Evolutionary conservation across 2,329 filamentous ascomycete genomes (phyloP).

Genomic region (Cladophialophora carrionii): DNA sequence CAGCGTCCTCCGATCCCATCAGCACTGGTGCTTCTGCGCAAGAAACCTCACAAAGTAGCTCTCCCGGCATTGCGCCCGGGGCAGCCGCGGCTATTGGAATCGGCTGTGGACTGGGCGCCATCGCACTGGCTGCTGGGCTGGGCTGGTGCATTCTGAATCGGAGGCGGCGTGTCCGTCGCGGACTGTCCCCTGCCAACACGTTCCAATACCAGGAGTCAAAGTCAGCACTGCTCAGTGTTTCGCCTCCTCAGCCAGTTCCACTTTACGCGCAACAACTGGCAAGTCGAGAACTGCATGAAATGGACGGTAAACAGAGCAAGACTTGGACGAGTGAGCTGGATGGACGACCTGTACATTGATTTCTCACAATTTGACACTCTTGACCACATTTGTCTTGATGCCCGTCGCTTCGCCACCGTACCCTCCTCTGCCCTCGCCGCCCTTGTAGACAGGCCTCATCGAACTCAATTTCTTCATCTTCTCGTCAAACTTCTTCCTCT

Average conservation of each 20-base stretch:
- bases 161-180: neutral
- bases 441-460: slow-evolving; percentile 83
- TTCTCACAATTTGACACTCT: slow-evolving; percentile 82
- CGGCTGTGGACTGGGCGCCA: neutral
- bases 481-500: slow-evolving; percentile 92
- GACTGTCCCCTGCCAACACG: neutral
- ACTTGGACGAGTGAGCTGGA: slow-evolving; percentile 16
- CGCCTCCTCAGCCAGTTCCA: neutral
- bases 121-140: neutral
- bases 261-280: slow-evolving; percentile 17
- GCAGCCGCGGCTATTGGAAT: neutral
- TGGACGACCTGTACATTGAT: slow-evolving; percentile 13
- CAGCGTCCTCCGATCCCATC: neutral
- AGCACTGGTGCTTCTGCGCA: neutral
- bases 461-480: slow-evolving; percentile 96
- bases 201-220: neutral
- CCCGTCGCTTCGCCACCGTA: slow-evolving; percentile 92
- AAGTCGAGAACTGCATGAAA: slow-evolving; percentile 19
- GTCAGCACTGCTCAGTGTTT: neutral
- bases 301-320: slow-evolving; percentile 8
- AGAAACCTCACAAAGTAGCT: slow-evolving; percentile 3
- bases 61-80: neutral
- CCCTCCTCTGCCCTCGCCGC: slow-evolving; percentile 78
- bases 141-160: neutral
- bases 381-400: slow-evolving; percentile 91